Evolutionary conservation across 768 basidiomycete genomes (phyloP).

Genomic region (Tylopilus plumbeoviolaceoides): DNA sequence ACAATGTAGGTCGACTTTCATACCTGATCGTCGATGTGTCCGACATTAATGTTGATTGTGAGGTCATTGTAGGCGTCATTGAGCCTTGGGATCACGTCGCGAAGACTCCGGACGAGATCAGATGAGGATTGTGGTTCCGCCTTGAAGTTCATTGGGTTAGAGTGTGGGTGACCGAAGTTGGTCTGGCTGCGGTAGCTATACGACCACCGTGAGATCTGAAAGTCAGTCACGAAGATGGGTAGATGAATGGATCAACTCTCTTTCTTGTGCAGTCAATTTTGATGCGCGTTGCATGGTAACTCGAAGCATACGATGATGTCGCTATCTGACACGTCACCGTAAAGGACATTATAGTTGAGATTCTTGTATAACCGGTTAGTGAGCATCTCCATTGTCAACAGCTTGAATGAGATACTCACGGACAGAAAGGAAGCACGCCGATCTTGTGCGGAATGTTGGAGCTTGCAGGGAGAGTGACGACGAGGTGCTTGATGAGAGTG

Average conservation of each 20-base stretch:
- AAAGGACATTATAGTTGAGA: slow-evolving; percentile 66
- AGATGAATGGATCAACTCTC: slow-evolving; percentile 73
- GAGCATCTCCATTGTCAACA: slow-evolving; percentile 83
- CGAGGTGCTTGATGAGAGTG: slow-evolving; percentile 39
- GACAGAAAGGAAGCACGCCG: slow-evolving; percentile 1
- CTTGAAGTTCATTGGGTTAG: too few relatives aligned
- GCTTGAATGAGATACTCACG: slow-evolving; percentile 39
- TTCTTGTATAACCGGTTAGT: slow-evolving; percentile 79
- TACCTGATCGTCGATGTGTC: too few relatives aligned
- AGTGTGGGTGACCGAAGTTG: too few relatives aligned
- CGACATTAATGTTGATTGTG: too few relatives aligned
- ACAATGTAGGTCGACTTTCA: too few relatives aligned
- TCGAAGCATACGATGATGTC: slow-evolving; percentile 84
- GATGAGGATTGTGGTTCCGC: too few relatives aligned
- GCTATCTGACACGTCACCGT: slow-evolving; percentile 67
- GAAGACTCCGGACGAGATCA: too few relatives aligned
- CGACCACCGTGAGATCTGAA: too few relatives aligned
- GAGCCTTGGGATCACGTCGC: too few relatives aligned
- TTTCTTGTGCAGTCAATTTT: slow-evolving; percentile 55
- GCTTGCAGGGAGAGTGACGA: slow-evolving; percentile 32
- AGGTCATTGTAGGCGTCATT: too few relatives aligned
- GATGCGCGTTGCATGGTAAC: slow-evolving; percentile 67
- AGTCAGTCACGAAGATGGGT: slow-evolving; percentile 68
- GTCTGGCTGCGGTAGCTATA: too few relatives aligned
- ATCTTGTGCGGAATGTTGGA: slow-evolving; percentile 46